phyloP scores from a whole-genome alignment of 2,329 filamentous ascomycete species.

The Sclerotiophoma versabilis region DNA sequence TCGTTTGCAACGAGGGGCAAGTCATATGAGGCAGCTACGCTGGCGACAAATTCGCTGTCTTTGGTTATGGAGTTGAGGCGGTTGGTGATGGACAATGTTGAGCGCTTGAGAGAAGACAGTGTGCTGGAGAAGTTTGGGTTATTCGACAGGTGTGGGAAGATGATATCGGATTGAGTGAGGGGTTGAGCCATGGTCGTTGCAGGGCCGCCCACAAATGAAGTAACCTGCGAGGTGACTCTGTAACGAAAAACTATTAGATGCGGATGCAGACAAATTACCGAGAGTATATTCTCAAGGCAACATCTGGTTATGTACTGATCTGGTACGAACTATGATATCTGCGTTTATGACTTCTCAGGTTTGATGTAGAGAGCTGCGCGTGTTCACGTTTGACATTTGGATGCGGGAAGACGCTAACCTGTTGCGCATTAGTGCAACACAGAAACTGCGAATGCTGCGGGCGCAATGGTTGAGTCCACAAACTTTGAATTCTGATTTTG shows the following conservation, averaged over 20 bases:
- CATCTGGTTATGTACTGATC: no score
- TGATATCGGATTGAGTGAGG: slow-evolving; percentile 51
- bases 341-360: no score
- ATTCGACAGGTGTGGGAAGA: slow-evolving; percentile 64
- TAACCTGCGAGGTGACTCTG: no score
- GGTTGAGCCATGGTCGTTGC: slow-evolving; percentile 32
- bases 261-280: no score
- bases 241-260: no score
- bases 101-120: slow-evolving; percentile 75
- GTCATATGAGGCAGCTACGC: slow-evolving; percentile 62
- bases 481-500: no score
- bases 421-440: neutral
- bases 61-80: slow-evolving; percentile 78
- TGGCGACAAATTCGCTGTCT: slow-evolving; percentile 77
- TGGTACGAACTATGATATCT: no score
- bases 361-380: no score
- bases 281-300: no score
- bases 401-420: neutral
- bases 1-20: slow-evolving; percentile 90
- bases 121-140: slow-evolving; percentile 70
- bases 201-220: no score
- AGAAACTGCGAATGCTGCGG: neutral
- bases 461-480: neutral
- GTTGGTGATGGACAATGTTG: slow-evolving; percentile 80
- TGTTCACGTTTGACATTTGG: neutral